Percentiles rank a stretch among this genome's conserved stretches.
These are phyloP conservation scores for Arachis hypogaea DNA, from an alignment of 306 rosid genomes.

Conservation along the genomic window DNA sequence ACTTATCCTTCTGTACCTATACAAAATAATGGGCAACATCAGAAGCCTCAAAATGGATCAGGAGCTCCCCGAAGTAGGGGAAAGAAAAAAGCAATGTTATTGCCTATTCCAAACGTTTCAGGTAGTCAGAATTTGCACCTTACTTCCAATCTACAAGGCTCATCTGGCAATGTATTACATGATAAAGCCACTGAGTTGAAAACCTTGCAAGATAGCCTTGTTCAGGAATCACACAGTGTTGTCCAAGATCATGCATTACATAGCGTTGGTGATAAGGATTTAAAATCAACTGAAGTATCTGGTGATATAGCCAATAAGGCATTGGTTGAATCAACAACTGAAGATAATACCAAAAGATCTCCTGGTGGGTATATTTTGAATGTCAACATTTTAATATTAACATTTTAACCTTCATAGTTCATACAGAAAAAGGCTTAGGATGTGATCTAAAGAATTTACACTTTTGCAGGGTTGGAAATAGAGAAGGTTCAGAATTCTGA, in stretches of 20 bases:
- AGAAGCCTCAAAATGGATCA: constrained; percentile 61
- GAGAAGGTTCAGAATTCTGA: constrained; percentile 51
- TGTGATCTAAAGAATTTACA: constrained; percentile 25
- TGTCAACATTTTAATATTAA: constrained; percentile 15
- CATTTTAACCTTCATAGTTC: constrained; percentile 12
- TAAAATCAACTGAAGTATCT: constrained; percentile 45
- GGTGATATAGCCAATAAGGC: constrained; percentile 52
- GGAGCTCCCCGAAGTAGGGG: constrained; percentile 84
- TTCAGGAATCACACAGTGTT: neutral
- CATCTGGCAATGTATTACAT: constrained; percentile 44
- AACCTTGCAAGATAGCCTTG: constrained; percentile 43
- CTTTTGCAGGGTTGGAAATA: constrained; percentile 57
- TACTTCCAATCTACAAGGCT: constrained; percentile 45
- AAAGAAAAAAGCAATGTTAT: constrained; percentile 58
- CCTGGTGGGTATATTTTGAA: constrained; percentile 48
- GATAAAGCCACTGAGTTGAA: constrained; percentile 41
- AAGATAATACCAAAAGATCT: constrained; percentile 43
- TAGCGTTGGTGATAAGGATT: constrained; percentile 46
- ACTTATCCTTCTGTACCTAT: constrained; percentile 47
- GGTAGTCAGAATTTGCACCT: constrained; percentile 51
- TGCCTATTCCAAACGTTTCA: constrained; percentile 47
- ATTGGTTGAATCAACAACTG: constrained; percentile 43
- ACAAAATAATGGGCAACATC: constrained; percentile 61
- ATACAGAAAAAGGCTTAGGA: neutral
- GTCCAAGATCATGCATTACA: constrained; percentile 52